phyloP scores from a whole-genome alignment of 176 grass and related monocot species.

The Zea luxurians region DNA sequence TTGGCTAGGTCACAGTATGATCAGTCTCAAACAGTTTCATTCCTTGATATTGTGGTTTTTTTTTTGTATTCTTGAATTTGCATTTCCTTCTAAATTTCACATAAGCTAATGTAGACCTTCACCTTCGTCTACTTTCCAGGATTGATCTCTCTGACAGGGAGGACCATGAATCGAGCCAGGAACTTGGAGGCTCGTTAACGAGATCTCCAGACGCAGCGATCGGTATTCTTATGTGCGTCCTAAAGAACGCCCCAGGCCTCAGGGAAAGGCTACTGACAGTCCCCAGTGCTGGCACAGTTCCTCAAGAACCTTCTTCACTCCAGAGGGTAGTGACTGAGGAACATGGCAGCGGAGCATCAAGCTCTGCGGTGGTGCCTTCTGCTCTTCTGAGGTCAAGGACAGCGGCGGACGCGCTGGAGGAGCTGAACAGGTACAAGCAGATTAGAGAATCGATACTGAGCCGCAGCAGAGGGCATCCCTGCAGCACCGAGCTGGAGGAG shows the following conservation, averaged over 20 bases:
- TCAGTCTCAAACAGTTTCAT: not conserved
- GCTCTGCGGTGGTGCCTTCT: constrained; percentile 29
- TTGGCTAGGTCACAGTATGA: not conserved
- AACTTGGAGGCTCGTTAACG: constrained; percentile 23
- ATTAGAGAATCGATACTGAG: constrained; percentile 52
- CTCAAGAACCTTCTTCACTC: constrained; percentile 46
- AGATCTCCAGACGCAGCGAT: constrained; percentile 64
- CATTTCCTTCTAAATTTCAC: constrained; percentile 4
- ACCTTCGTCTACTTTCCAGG: constrained; percentile 37
- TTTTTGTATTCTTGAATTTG: constrained; percentile 1
- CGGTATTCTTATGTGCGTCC: constrained; percentile 59
- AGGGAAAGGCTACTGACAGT: constrained; percentile 33
- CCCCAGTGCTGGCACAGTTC: constrained; percentile 1
- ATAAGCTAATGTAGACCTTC: constrained; percentile 11
- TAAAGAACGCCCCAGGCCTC: constrained; percentile 61
- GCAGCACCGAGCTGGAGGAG: constrained; percentile 16
- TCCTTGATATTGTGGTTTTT: not conserved
- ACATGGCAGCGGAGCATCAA: constrained; percentile 27
- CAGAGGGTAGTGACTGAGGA: constrained; percentile 53
- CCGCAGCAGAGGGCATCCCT: constrained; percentile 22
- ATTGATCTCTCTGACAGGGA: constrained; percentile 42
- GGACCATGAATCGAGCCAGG: constrained; percentile 11
- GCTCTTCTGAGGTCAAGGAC: constrained; percentile 46
- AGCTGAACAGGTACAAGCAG: constrained; percentile 63
- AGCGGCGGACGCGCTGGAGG: constrained; percentile 57